Conservation (phyloP, 345 rosid species). For the Populus alba region DNA sequence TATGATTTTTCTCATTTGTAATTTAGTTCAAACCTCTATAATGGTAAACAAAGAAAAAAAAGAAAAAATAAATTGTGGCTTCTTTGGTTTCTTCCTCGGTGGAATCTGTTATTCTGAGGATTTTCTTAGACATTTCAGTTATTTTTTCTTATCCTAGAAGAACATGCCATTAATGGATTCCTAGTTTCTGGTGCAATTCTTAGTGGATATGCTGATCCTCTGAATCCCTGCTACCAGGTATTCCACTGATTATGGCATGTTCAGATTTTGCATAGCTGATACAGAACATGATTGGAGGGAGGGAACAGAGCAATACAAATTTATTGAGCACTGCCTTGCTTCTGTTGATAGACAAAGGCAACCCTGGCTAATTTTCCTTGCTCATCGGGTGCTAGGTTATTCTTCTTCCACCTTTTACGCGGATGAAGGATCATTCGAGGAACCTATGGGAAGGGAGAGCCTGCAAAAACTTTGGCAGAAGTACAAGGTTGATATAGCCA, state of each 20-base stretch:
- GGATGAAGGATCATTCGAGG: constrained; percentile 52
- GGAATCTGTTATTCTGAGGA: background rate
- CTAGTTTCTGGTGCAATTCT: background rate
- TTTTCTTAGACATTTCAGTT: background rate
- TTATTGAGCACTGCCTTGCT: constrained; percentile 65
- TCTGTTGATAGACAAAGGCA: constrained; percentile 67
- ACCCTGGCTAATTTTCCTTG: constrained; percentile 73
- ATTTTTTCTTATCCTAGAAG: background rate
- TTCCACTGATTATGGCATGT: constrained; percentile 77
- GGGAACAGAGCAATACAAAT: constrained; percentile 68
- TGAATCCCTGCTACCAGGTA: constrained; percentile 37
- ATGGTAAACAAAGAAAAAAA: background rate
- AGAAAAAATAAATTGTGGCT: background rate
- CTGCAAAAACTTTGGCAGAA: constrained; percentile 78
- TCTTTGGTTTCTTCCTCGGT: background rate
- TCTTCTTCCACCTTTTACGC: constrained; percentile 55
- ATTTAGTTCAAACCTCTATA: background rate
- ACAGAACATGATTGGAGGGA: constrained; percentile 80
- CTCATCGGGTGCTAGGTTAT: constrained; percentile 72
- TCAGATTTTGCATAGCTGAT: constrained; percentile 68
- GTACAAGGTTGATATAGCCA: constrained; percentile 69
- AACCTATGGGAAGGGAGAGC: constrained; percentile 67
- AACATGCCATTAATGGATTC: background rate
- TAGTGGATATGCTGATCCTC: background rate
- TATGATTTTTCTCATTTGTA: background rate